Conservation (phyloP, 768 basidiomycete genomes). For the Sutorius australiensis region DNA sequence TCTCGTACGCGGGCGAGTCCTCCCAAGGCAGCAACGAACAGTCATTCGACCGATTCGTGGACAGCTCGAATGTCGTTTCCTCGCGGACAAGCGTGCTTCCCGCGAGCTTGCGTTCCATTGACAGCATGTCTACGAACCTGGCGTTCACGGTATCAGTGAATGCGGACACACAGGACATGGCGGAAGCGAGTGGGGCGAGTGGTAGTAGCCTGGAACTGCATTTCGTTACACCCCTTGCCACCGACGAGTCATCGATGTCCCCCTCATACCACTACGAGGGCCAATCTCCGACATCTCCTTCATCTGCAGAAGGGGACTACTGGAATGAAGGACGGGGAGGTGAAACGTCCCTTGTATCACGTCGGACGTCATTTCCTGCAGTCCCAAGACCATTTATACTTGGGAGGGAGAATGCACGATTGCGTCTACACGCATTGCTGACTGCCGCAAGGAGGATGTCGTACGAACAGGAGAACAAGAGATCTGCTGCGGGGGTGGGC, state of each 20-base stretch:
- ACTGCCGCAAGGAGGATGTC: conserved; percentile 11
- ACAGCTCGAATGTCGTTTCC: conserved; percentile 5
- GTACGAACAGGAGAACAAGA: neutral
- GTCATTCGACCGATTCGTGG: conserved; percentile 18
- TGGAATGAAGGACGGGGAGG: neutral
- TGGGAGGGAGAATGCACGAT: conserved; percentile 5
- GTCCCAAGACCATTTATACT: conserved; percentile 4
- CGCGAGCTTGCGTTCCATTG: conserved; percentile 1
- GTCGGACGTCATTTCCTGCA: neutral
- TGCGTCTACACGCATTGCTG: conserved; percentile 15
- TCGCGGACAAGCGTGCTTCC: conserved; percentile 9
- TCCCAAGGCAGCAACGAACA: conserved; percentile 6
- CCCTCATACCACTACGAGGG: conserved; percentile 19
- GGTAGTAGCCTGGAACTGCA: conserved; percentile 19
- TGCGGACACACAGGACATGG: neutral
- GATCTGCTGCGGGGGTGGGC: no score
- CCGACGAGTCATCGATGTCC: conserved; percentile 6
- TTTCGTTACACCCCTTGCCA: conserved; percentile 10
- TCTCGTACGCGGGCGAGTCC: conserved; percentile 6
- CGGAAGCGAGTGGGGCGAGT: conserved; percentile 4
- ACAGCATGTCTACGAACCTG: conserved; percentile 10
- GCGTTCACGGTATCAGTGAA: neutral
- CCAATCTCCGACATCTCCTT: neutral
- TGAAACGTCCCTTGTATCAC: neutral
- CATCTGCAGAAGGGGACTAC: neutral